Evolutionary conservation across 495 filamentous ascomycete species (phyloP), one percentile per base, ranked within the genome.

Genomic region (Haplographium delicatum): DNA sequence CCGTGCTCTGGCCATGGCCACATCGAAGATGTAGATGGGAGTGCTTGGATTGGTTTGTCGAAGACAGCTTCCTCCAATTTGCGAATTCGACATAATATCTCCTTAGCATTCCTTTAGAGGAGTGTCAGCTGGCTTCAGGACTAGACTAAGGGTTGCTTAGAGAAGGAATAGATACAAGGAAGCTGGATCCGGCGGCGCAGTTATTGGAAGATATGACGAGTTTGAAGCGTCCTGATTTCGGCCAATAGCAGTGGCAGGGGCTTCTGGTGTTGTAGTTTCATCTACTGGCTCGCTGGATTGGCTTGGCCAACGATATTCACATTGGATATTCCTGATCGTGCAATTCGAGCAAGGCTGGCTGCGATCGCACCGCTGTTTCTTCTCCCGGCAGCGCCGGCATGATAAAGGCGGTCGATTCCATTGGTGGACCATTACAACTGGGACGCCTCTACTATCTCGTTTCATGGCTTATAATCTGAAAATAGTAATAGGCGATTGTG

Each of bases 321-420:
- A 47, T 23, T 25, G 13, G 3, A 47, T 28, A 37, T 47, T 37
- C 26, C 44, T 47, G 4, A 35, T 13, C 22, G 28, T 34, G 18
- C 44, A 47, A 25, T 47, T 47, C n/a, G 44, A 47, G 44, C 44
- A 47, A 3, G 44, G 44, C 27, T 47, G 44, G 18, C 20, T 19
- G 26, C 44, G 44, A 15, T 47, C 44, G 27, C 44, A 47, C 13
- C 44, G 26, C 30, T 22, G 44, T 15, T 47, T 47, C 22, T 47
- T 47, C 31, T 47, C 44, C 30, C 44, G 27, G 15, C 44, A 47
- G 4, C 11, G 18, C 11, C 18, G 44, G 25, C 44, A 47, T 37
- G 44, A 47, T 34, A 35, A 22, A 34, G 44, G 4, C 15, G 44
- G 44, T 34, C 44, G 44, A 37, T 33, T 47, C 44, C 44, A 47